These are phyloP conservation scores for Pleodorina starrii DNA, from an alignment of 139 green algal species.

Conservation along the genomic window DNA sequence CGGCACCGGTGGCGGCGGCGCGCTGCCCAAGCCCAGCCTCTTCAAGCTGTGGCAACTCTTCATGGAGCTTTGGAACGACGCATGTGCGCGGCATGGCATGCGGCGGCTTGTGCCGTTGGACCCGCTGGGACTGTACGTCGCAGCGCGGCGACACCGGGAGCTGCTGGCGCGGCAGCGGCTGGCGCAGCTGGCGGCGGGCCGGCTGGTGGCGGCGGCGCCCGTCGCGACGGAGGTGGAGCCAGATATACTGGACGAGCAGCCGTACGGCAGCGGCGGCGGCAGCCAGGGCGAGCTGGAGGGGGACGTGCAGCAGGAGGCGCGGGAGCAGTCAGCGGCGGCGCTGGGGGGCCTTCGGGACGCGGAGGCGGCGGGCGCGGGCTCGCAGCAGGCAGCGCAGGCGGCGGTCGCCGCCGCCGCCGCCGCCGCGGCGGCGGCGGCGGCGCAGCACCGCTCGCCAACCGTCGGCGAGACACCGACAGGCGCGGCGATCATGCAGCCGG, in stretches of 20 bases:
- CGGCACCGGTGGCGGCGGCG: background rate
- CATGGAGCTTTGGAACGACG: slow-evolving; percentile 67
- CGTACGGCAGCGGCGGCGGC: background rate
- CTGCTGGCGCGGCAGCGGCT: slow-evolving; percentile 7
- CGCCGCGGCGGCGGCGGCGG: background rate
- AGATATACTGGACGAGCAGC: background rate
- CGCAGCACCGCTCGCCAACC: background rate
- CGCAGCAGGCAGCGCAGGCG: background rate
- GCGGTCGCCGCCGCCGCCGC: background rate
- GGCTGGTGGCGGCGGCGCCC: slow-evolving; percentile 31
- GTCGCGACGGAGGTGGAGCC: slow-evolving; percentile 18
- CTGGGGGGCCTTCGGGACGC: background rate
- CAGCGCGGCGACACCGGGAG: slow-evolving; percentile 46
- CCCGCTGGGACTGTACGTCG: slow-evolving; percentile 57
- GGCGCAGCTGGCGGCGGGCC: slow-evolving; percentile 31
- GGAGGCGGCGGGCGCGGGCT: background rate
- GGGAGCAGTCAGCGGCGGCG: background rate
- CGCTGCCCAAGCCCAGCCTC: slow-evolving; percentile 56
- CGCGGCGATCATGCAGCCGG: slow-evolving; percentile 24
- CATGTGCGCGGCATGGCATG: slow-evolving; percentile 51
- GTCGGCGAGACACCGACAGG: slow-evolving; percentile 40
- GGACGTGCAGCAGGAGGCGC: background rate
- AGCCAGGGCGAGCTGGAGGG: background rate
- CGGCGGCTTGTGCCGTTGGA: slow-evolving; percentile 58
- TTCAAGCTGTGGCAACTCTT: slow-evolving; percentile 58